Evolutionary conservation across 176 grass and related monocot genomes (phyloP).

Genomic region (Thinopyrum elongatum): DNA sequence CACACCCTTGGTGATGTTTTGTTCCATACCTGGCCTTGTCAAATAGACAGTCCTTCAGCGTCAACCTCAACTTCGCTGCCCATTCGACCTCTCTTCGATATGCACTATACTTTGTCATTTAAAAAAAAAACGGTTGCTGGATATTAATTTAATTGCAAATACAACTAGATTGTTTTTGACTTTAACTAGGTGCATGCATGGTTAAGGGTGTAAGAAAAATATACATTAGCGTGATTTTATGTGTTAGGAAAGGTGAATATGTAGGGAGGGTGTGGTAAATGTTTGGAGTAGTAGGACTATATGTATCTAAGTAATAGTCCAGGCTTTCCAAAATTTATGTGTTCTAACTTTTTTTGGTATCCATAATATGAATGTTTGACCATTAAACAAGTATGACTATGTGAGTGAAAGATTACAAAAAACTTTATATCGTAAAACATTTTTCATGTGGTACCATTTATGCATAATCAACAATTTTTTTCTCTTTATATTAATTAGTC

Average conservation of each 20-base stretch:
- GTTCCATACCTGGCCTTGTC: constrained; percentile 50
- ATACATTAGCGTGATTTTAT: background rate
- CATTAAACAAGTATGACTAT: background rate
- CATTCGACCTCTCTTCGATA: constrained; percentile 31
- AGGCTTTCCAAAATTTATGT: background rate
- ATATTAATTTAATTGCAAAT: background rate
- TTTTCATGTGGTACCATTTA: background rate
- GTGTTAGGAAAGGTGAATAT: background rate
- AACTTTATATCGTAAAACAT: background rate
- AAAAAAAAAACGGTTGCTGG: background rate
- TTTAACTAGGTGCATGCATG: background rate
- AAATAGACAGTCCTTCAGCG: constrained; percentile 27
- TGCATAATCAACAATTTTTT: background rate
- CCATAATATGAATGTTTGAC: background rate
- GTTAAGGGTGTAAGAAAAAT: background rate
- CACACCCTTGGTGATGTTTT: background rate
- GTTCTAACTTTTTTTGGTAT: background rate
- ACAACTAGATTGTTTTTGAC: background rate
- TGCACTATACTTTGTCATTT: background rate
- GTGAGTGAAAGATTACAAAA: background rate
- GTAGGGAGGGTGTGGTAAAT: background rate
- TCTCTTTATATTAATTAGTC: background rate
- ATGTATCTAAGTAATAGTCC: background rate
- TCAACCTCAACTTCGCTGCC: constrained; percentile 25
- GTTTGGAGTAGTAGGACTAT: background rate